Percentiles rank a stretch among this genome's conserved stretches.
Conservation (phyloP, 352 stramenopile species). For the Sclerospora graminicola region DNA sequence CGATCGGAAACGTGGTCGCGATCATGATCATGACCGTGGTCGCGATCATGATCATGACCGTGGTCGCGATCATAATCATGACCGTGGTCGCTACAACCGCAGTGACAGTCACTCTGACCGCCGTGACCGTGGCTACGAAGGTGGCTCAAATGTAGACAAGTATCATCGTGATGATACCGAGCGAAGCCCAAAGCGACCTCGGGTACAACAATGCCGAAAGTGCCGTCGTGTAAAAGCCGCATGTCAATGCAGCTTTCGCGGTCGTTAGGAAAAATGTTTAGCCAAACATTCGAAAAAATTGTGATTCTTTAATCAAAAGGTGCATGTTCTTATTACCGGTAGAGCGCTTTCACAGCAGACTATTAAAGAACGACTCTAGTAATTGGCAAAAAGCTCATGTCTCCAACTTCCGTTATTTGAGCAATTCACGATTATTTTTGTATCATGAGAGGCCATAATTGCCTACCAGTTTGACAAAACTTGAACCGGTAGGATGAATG, state of each 20-base stretch:
- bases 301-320: no score
- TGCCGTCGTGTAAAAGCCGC: constrained; percentile 40
- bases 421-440: no score
- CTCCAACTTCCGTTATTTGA: no score
- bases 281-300: no score
- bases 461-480: no score
- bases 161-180: constrained; percentile 27
- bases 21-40: constrained; percentile 2
- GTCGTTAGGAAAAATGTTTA: constrained; percentile 7
- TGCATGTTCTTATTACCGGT: no score
- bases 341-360: no score
- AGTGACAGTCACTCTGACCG: constrained; percentile 17
- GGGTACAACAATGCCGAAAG: constrained; percentile 36
- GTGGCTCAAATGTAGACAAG: constrained; percentile 14
- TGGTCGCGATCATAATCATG: constrained; percentile 6
- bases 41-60: constrained; percentile 6
- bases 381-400: no score
- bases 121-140: constrained; percentile 20
- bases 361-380: no score
- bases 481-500: no score
- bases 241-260: constrained; percentile 43
- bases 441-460: no score
- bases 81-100: constrained; percentile 18
- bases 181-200: constrained; percentile 27
- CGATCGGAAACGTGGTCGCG: constrained; percentile 6